These are phyloP conservation scores for Talaromyces adpressus DNA, from an alignment of 495 filamentous ascomycete genomes.

Conservation along the genomic window DNA sequence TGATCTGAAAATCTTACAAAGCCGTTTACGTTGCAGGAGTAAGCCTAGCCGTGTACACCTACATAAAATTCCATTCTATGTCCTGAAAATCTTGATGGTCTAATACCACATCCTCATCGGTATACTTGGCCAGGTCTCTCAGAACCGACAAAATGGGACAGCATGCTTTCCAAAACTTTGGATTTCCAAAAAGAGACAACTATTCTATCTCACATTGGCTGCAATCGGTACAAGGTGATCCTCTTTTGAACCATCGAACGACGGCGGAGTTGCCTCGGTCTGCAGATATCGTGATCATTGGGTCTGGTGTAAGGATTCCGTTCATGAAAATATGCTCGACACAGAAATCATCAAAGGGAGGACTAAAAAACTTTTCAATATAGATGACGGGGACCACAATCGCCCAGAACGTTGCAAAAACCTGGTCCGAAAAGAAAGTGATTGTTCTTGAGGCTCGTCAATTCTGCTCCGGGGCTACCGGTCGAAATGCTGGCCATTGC, in stretches of 20 bases:
- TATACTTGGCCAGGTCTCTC: too few species aligned
- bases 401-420: neutral
- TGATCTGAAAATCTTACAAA: neutral
- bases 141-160: neutral
- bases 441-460: conserved; percentile 71
- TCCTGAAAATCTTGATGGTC: too few species aligned
- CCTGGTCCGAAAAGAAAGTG: conserved; percentile 27
- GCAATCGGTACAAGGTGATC: neutral
- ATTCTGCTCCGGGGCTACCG: conserved; percentile 73
- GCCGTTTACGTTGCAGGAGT: neutral
- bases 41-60: neutral
- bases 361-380: neutral
- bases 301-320: conserved; percentile 47
- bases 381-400: neutral
- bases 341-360: neutral
- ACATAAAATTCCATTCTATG: too few species aligned
- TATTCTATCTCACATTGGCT: neutral
- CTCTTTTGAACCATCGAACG: neutral
- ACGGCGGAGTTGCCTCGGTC: conserved; percentile 31
- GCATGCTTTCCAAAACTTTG: neutral
- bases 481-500: conserved; percentile 36
- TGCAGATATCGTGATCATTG: conserved; percentile 56
- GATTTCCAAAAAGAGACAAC: neutral
- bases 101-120: too few species aligned
- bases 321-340: neutral